phyloP scores from a whole-genome alignment of 306 rosid species.

The Arachis hypogaea region DNA sequence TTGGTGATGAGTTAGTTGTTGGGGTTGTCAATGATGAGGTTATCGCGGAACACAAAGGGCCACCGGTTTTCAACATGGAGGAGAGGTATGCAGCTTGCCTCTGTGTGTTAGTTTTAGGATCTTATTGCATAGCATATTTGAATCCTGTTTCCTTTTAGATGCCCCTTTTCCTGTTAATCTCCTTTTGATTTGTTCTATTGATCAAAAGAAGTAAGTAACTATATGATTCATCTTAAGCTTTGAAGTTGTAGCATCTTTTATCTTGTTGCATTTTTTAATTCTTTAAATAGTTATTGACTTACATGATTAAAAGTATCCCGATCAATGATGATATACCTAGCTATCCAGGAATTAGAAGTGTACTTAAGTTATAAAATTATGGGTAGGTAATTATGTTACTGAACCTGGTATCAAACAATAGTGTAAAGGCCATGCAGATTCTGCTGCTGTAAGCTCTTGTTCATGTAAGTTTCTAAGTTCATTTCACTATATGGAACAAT shows the following conservation, averaged over 20 bases:
- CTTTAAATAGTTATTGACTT: background rate
- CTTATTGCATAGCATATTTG: conserved; percentile 13
- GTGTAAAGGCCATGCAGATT: background rate
- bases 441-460: background rate
- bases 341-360: conserved; percentile 6
- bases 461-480: background rate
- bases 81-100: conserved; percentile 63
- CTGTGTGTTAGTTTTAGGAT: background rate
- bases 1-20: conserved; percentile 94
- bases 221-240: background rate
- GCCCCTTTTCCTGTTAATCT: background rate
- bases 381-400: background rate
- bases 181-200: background rate
- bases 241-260: no score
- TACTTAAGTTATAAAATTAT: background rate
- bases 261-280: background rate
- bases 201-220: background rate
- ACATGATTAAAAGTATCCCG: background rate
- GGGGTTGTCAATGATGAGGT: conserved; percentile 95
- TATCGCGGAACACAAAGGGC: conserved; percentile 87
- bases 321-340: background rate
- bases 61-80: conserved; percentile 87
- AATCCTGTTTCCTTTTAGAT: background rate
- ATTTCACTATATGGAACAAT: background rate
- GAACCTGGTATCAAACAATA: background rate